Evolutionary conservation across 371 early-diverging fungal species (phyloP), one percentile per base, ranked within the genome.

Genomic region (Saksenaea vasiformis): DNA sequence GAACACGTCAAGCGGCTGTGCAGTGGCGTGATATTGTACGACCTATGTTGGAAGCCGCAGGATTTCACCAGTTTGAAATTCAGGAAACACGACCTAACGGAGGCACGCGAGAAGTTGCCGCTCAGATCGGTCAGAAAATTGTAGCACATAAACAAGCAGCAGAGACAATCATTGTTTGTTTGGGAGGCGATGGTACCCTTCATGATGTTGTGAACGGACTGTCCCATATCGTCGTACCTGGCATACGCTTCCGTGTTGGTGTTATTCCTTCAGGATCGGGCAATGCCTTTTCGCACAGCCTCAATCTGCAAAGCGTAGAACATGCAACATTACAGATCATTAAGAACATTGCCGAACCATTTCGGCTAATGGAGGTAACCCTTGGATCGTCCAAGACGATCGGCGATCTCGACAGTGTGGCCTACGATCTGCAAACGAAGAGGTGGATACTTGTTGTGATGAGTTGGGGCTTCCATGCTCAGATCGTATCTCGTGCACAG

Each of bases 401-500:
- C 0, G 58, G 39, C 11, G 39, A 63, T 44, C 54, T 34, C 41
- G 58, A 27, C 11, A 44, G 28, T 14, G 43, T 70, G 0, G 54
- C 34, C 0, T 72, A 64, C 24, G 62, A 62, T 5, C 13, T 47
- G 0, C 47, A 26, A 2, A 31, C 19, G 0, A 60, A 58, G 2
- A 37, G 44, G 1, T 68, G 74, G 4, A 37, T 82, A 9, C 35
- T 82, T 0, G 79, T 82, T 11, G 79, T 82, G 14, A 65, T 82
- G 74, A 79, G 79, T 34, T 82, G 78, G 76, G 82, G 82, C 27
- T 82, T 82, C 58, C 82, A 82, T 65, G 77, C 79, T n/a, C 79
- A 82, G 51, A 66, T 82, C 28, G 82, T 82, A 13, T 66, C 71
- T 39, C 77, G 79, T 54, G 65, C 82, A 1, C 55, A 74, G 24